Conservation (phyloP, 257 asterid genomes). For the Plantago major region DNA sequence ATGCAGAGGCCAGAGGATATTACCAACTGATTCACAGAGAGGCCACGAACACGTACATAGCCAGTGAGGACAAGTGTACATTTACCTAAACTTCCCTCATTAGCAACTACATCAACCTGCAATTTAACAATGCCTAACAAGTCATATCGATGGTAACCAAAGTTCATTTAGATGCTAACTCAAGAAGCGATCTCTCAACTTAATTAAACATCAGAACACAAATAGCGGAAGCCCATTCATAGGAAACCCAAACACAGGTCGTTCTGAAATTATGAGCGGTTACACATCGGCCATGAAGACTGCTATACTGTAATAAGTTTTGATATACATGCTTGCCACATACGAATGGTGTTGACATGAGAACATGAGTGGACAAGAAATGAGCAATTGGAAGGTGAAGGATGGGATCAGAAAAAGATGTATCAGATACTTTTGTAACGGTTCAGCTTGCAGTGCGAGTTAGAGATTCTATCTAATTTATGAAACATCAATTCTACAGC, state of each 20-base stretch:
- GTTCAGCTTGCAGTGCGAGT: too few relatives aligned
- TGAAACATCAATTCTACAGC: too few relatives aligned
- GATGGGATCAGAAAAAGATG: too few relatives aligned
- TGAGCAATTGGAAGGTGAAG: too few relatives aligned
- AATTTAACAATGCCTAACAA: conserved; percentile 1
- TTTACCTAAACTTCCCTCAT: conserved; percentile 43
- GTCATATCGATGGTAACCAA: neutral
- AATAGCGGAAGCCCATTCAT: conserved; percentile 2
- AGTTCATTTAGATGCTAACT: neutral
- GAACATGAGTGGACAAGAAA: too few relatives aligned
- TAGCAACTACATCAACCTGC: conserved; percentile 62
- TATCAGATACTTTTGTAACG: too few relatives aligned
- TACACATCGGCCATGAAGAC: too few relatives aligned
- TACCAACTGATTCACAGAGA: conserved; percentile 96
- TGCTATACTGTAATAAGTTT: too few relatives aligned
- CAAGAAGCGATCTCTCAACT: conserved; percentile 1
- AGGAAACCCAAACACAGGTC: neutral
- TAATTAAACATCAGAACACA: neutral
- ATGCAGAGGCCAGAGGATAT: conserved; percentile 23
- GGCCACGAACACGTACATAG: conserved; percentile 64
- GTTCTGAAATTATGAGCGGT: too few relatives aligned
- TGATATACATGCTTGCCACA: too few relatives aligned
- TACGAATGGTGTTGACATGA: too few relatives aligned
- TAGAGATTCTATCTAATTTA: too few relatives aligned
- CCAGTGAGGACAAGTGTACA: conserved; percentile 80